Percentiles rank a stretch among this genome's conserved stretches.
Evolutionary conservation across 169 alveolate genomes (phyloP).

Genomic region (Perkinsus chesapeaki): DNA sequence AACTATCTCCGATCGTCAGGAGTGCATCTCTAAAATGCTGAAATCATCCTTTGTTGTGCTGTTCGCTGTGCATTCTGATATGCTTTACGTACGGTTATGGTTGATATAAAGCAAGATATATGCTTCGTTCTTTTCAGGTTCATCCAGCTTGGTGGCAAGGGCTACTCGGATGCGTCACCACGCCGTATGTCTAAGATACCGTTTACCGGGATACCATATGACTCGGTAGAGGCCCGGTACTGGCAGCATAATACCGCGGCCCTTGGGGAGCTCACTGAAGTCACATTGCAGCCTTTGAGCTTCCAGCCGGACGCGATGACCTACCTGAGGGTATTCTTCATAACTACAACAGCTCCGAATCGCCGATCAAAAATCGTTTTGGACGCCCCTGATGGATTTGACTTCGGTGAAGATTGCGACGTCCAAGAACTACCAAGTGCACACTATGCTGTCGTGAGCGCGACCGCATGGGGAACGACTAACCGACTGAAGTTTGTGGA

Average conservation of each 20-base stretch:
- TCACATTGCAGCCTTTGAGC: not conserved
- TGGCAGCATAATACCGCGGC: not conserved
- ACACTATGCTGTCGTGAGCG: not conserved
- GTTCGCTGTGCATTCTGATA: no score
- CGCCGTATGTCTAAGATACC: not conserved
- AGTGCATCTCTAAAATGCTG: no score
- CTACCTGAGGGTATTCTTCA: slow-evolving; percentile 4
- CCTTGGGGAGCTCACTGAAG: not conserved
- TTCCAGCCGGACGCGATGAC: not conserved
- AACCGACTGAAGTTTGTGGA: not conserved
- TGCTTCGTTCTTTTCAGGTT: not conserved
- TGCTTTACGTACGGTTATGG: no score
- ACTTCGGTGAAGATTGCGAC: slow-evolving; percentile 7
- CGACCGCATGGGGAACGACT: not conserved
- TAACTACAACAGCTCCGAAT: not conserved
- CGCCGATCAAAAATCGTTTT: not conserved
- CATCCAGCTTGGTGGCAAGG: not conserved
- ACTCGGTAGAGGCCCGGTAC: not conserved
- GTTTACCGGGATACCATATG: not conserved
- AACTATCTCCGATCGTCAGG: no score
- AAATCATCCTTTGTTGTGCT: no score
- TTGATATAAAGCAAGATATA: no score
- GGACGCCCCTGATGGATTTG: slow-evolving; percentile 8
- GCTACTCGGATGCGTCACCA: not conserved
- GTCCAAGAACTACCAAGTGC: not conserved